Percentiles rank a stretch among this genome's conserved stretches.
These are phyloP conservation scores for Meira nashicola DNA, from an alignment of 1,284 basidiomycete species.

Conservation along the genomic window DNA sequence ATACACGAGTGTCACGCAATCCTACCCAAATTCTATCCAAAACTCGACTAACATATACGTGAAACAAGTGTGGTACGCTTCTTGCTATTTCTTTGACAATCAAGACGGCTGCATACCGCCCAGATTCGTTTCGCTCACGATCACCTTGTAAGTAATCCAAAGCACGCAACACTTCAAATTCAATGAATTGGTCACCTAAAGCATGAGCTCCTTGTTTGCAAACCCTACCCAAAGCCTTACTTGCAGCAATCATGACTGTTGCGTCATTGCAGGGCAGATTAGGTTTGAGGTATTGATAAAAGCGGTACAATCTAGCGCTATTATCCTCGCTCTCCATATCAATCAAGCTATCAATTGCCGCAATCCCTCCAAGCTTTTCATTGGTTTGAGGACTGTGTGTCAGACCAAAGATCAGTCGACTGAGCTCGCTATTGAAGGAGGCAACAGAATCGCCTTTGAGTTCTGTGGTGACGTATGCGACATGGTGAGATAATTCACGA, in stretches of 20 bases:
- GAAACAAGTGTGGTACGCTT: conserved; percentile 50
- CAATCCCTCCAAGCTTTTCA: conserved; percentile 74
- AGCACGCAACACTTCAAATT: conserved; percentile 74
- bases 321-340: conserved; percentile 33
- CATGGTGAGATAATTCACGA: conserved; percentile 11
- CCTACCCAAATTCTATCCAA: conserved; percentile 52
- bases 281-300: conserved; percentile 85
- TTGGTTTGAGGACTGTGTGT: conserved; percentile 70
- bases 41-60: conserved; percentile 45
- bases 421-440: conserved; percentile 58
- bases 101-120: conserved; percentile 51
- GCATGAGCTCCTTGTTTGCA: conserved; percentile 73
- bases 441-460: conserved; percentile 45
- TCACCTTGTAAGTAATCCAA: conserved; percentile 63
- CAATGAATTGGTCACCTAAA: conserved; percentile 81
- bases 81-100: conserved; percentile 51
- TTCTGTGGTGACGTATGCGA: conserved; percentile 37
- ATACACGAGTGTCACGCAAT: conserved; percentile 43
- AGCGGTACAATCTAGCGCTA: conserved; percentile 71
- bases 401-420: conserved; percentile 71
- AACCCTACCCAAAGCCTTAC: conserved; percentile 76
- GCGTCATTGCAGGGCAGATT: conserved; percentile 76
- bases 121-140: conserved; percentile 55
- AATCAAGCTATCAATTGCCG: conserved; percentile 66
- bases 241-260: conserved; percentile 80